phyloP scores from a whole-genome alignment of 257 asterid species.

The Primulina eburnea region DNA sequence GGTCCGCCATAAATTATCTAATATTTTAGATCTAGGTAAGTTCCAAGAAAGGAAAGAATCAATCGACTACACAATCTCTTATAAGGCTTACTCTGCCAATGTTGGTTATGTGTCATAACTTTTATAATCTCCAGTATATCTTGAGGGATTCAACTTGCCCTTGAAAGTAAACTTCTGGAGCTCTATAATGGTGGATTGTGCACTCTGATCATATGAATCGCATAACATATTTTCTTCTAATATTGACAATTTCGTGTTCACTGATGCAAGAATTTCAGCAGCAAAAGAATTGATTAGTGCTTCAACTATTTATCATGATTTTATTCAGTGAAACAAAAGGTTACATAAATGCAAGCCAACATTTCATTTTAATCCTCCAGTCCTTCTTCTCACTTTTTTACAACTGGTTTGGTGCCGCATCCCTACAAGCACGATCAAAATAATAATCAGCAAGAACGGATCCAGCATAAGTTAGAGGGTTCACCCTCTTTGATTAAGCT shows the following conservation, averaged over 20 bases:
- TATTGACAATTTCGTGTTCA: background rate
- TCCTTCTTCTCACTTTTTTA: conserved; percentile 31
- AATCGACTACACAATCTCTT: background rate
- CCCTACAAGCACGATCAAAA: conserved; percentile 24
- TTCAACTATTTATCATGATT: background rate
- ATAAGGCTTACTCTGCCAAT: background rate
- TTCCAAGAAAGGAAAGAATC: background rate
- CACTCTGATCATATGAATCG: background rate
- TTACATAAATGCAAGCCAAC: conserved; percentile 20
- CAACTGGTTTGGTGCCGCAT: conserved; percentile 33
- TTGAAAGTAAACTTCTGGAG: background rate
- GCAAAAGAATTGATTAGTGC: background rate
- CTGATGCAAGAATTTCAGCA: background rate
- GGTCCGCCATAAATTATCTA: background rate
- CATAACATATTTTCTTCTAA: background rate
- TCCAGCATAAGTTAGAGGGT: background rate
- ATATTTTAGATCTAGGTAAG: background rate
- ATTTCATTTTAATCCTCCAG: background rate
- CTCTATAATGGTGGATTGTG: background rate
- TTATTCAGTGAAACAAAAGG: conserved; percentile 24
- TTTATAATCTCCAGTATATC: background rate
- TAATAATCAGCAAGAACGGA: background rate
- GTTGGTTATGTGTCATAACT: background rate
- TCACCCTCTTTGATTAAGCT: background rate
- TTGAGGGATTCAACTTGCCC: background rate